Base-by-base conservation (phyloP, 768 basidiomycete species). In the Cantharellus cinnabarinus region DNA sequence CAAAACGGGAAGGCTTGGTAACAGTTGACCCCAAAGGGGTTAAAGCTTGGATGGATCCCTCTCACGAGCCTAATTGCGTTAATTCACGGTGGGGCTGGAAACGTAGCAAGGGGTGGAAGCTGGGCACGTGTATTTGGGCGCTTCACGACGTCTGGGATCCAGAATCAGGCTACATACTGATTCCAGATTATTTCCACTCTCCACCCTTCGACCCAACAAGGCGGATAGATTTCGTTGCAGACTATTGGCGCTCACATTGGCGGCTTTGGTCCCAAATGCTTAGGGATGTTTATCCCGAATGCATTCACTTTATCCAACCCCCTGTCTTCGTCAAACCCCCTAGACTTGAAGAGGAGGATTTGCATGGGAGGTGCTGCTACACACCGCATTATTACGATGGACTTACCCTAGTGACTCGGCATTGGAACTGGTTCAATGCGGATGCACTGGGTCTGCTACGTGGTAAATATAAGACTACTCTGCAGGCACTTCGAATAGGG, bases 371-470 rank as follows among this genome's bases (percentile, higher is more conserved):
- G 2, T 80, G 83, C 2, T 81, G 77, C 40, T 83, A 87, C 63
- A 82, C 85, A 3, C 75, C 82, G 0, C 94, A 98, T 68, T 98
- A 90, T 68, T 98, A 97, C 66, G 93, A 98, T 64, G 93, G 93
- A 1, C 72, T 97, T 44, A 98, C 94, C 0, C 77, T 98, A 48
- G 74, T 98, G n/a, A 86, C 87, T 41, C 76, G 88, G 41, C 88
- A 91, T 65, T 91, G 87, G 89, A 84, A 90, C 67, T 83, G 83
- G 82, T 85, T 89, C 76, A 97, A 97, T 65, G 90, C 89, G 2
- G 91, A 98, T 69, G 90, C 93, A 1, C 71, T 99, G 0, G 95
- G 94, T 1, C 67, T 98, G n/a, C 70, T 99, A 41, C 74, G 94
- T 20, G 88, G 89, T 4, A 85, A 85, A 65, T 85, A 94, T 66